A percentile compares a stretch with the other conserved stretches of the same genome.
These are phyloP conservation scores for Leccinum disarticulatum DNA, from an alignment of 768 basidiomycete species.

Conservation along the genomic window DNA sequence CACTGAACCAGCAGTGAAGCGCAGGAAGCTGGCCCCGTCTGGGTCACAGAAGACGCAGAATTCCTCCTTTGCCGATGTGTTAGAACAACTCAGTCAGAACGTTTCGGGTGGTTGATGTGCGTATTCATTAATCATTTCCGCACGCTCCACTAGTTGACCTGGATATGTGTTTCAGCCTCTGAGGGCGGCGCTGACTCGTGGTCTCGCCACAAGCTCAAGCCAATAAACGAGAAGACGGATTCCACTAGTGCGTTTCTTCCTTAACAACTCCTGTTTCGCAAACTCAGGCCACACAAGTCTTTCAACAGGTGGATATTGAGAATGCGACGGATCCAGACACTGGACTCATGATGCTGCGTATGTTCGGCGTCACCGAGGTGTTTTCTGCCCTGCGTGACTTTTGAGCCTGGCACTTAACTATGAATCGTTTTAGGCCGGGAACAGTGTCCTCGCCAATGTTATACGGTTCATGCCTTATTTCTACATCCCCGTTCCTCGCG, in stretches of 20 bases:
- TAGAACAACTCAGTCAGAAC: slow-evolving; percentile 61
- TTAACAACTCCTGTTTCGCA: not conserved
- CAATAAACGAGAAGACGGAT: slow-evolving; percentile 60
- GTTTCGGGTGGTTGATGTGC: slow-evolving; percentile 40
- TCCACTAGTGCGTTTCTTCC: slow-evolving; percentile 54
- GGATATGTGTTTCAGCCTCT: slow-evolving; percentile 40
- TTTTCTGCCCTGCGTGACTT: slow-evolving; percentile 8
- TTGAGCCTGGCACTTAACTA: slow-evolving; percentile 4
- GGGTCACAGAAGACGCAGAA: slow-evolving; percentile 29
- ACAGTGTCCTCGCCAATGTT: slow-evolving; percentile 86
- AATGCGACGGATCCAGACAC: slow-evolving; percentile 48
- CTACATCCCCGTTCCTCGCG: slow-evolving; percentile 86
- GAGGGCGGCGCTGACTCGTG: slow-evolving; percentile 81
- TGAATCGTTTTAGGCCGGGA: slow-evolving; percentile 55
- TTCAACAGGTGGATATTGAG: slow-evolving; percentile 96
- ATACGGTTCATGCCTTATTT: slow-evolving; percentile 90
- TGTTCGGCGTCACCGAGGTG: slow-evolving; percentile 93
- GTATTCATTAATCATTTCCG: slow-evolving; percentile 16
- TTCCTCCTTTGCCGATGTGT: slow-evolving; percentile 59
- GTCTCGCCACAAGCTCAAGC: slow-evolving; percentile 59
- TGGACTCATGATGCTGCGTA: slow-evolving; percentile 51
- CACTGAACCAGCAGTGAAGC: slow-evolving; percentile 49
- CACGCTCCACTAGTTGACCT: slow-evolving; percentile 1
- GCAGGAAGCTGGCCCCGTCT: slow-evolving; percentile 48
- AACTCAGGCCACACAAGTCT: slow-evolving; percentile 49